These are phyloP conservation scores for Gypsophila paniculata DNA, from an alignment of 179 eudicot species.

Conservation along the genomic window DNA sequence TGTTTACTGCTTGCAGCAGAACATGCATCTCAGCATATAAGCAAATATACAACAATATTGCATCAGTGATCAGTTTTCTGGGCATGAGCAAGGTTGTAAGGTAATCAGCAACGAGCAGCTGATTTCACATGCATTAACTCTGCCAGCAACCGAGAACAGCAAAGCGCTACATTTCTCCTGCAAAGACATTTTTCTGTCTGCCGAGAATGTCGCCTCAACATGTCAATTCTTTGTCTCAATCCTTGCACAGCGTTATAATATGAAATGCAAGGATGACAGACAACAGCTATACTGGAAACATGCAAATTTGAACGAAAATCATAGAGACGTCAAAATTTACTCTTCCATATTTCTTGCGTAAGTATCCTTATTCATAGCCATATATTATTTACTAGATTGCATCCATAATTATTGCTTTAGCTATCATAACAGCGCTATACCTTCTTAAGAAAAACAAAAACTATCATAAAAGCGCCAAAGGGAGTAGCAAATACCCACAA, in stretches of 20 bases:
- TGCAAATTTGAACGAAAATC: neutral
- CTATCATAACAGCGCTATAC: neutral
- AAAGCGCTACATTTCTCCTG: neutral
- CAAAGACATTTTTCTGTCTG: neutral
- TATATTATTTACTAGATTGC: conserved; percentile 3
- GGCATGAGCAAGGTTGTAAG: neutral
- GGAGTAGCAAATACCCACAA: neutral
- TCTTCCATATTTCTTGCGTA: neutral
- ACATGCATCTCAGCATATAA: neutral
- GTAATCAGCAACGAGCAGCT: neutral
- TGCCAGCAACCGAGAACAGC: neutral
- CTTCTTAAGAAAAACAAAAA: too few species aligned
- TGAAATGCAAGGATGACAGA: neutral
- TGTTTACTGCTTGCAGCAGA: neutral
- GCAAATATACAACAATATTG: neutral
- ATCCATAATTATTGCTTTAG: neutral
- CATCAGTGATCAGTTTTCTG: neutral
- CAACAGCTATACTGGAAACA: neutral
- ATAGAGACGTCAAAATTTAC: neutral
- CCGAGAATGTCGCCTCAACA: neutral
- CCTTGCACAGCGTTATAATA: neutral
- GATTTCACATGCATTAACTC: neutral
- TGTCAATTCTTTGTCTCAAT: neutral
- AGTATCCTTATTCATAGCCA: neutral
- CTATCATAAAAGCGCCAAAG: neutral